Conservation (phyloP, 202 grass and related monocot genomes). For the Carex sylvatica region DNA sequence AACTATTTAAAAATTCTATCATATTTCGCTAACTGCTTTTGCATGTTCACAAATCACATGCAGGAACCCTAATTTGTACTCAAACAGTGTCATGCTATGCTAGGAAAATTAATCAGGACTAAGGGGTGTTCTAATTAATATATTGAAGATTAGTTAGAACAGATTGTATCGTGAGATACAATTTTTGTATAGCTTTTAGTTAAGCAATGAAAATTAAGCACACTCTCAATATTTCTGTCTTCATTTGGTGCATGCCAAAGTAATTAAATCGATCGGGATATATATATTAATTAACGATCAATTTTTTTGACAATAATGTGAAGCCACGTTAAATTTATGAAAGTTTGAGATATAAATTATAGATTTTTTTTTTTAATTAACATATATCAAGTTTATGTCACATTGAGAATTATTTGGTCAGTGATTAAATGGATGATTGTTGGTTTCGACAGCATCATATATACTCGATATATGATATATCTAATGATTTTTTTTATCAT, state of each 20-base stretch:
- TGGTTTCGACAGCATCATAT: too few relatives aligned
- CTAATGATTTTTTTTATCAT: too few relatives aligned
- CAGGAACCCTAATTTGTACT: conserved; percentile 6
- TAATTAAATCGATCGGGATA: not conserved
- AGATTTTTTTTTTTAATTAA: too few relatives aligned
- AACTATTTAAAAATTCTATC: not conserved
- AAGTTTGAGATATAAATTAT: too few relatives aligned
- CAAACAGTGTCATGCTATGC: conserved; percentile 17
- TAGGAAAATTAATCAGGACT: not conserved
- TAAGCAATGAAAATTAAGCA: not conserved
- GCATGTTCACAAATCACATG: conserved; percentile 3
- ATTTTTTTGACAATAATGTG: too few relatives aligned
- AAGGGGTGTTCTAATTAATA: not conserved
- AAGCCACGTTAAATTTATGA: too few relatives aligned
- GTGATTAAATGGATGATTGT: too few relatives aligned
- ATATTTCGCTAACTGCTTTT: not conserved
- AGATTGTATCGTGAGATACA: not conserved
- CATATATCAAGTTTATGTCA: too few relatives aligned
- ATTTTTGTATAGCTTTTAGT: not conserved
- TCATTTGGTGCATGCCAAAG: not conserved
- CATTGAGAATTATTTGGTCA: too few relatives aligned
- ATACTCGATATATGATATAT: too few relatives aligned
- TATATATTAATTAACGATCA: not conserved
- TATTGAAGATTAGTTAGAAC: not conserved
- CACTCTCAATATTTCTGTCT: not conserved